Percentiles rank a stretch among this genome's conserved stretches.
phyloP scores from a whole-genome alignment of 345 rosid genomes.

The Populus ilicifolia region DNA sequence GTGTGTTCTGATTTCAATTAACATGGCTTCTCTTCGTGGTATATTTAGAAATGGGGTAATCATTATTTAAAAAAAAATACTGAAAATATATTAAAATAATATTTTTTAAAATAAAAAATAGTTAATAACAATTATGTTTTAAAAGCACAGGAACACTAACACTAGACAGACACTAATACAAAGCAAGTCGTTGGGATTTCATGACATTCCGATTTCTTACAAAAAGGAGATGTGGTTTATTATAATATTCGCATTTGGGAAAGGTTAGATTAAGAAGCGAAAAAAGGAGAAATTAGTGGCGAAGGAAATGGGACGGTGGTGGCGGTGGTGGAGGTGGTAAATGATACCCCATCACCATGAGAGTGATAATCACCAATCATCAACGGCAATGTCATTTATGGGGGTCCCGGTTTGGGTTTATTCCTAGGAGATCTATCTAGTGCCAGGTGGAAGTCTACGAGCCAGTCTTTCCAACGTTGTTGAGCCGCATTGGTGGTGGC shows the following conservation, averaged over 20 bases:
- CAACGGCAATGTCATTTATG: background rate
- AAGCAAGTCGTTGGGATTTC: constrained; percentile 8
- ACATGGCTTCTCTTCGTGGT: too few relatives aligned
- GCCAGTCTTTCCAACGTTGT: constrained; percentile 14
- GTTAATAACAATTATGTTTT: too few relatives aligned
- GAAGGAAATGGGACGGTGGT: constrained; percentile 30
- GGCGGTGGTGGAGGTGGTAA: too few relatives aligned
- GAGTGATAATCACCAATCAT: constrained; percentile 6
- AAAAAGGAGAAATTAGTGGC: constrained; percentile 33
- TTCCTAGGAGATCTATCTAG: constrained; percentile 13
- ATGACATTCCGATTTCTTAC: background rate
- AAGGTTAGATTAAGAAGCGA: constrained; percentile 15
- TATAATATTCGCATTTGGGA: constrained; percentile 39
- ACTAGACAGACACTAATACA: background rate
- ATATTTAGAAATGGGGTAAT: too few relatives aligned
- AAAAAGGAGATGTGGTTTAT: constrained; percentile 15
- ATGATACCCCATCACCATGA: background rate
- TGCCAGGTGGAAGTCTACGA: constrained; percentile 26
- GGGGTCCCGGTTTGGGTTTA: background rate
- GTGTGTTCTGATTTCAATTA: too few relatives aligned
- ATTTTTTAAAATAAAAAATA: too few relatives aligned
- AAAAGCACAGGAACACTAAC: too few relatives aligned
- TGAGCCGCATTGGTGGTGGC: constrained; percentile 25
- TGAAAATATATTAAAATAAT: too few relatives aligned
- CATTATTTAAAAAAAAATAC: too few relatives aligned